Percentiles rank a stretch among this genome's conserved stretches.
phyloP scores from a whole-genome alignment of 176 grass and related monocot genomes.

The Sorghum bicolor region DNA sequence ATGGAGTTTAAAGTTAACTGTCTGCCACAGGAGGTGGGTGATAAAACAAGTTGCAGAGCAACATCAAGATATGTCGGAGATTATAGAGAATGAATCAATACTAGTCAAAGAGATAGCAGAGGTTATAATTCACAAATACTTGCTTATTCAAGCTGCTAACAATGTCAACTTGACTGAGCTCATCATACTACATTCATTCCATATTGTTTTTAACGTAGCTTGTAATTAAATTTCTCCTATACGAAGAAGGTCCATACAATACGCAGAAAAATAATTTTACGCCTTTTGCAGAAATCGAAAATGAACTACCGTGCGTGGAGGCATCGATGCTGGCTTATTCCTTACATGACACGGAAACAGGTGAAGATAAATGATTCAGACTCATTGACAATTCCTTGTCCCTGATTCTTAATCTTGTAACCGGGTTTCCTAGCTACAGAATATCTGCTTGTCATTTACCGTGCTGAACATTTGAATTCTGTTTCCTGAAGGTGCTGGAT shows the following conservation, averaged over 20 bases:
- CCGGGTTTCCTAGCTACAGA: background rate
- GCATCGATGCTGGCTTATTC: constrained; percentile 85
- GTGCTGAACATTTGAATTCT: background rate
- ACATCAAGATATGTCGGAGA: constrained; percentile 38
- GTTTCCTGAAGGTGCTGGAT: constrained; percentile 56
- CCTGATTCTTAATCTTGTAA: background rate
- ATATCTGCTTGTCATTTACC: background rate
- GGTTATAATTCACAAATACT: constrained; percentile 40
- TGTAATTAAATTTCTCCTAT: background rate
- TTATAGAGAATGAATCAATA: constrained; percentile 64
- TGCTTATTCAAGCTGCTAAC: background rate
- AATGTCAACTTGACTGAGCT: background rate
- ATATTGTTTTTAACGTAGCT: background rate
- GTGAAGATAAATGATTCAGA: constrained; percentile 26
- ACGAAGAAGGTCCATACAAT: background rate
- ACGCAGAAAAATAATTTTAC: background rate
- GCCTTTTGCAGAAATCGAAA: constrained; percentile 78
- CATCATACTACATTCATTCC: background rate
- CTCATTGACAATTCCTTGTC: background rate
- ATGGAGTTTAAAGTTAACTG: background rate
- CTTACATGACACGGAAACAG: constrained; percentile 72
- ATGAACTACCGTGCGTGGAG: constrained; percentile 98
- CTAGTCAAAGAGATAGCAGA: constrained; percentile 79
- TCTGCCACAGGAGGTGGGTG: constrained; percentile 76
- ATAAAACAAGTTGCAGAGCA: constrained; percentile 61